Percentiles rank a stretch among this genome's conserved stretches.
phyloP scores from a whole-genome alignment of 352 stramenopile genomes.

The Blastocystis hominis region DNA sequence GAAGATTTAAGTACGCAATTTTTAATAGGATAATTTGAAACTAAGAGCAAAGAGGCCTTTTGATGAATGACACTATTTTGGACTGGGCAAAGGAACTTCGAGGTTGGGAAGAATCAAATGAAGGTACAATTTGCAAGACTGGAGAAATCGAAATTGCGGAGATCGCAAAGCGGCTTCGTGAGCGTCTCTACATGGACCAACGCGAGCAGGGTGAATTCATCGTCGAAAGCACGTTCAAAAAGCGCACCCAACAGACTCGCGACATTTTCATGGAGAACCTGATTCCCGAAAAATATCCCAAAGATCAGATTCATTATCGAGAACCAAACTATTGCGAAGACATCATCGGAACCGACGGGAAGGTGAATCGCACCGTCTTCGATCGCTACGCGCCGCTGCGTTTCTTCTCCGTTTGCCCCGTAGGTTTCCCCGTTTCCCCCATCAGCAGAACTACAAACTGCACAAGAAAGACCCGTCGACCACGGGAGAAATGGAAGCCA shows the following conservation, averaged over 20 bases:
- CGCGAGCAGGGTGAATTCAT: neutral
- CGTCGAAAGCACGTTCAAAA: slow-evolving; percentile 39
- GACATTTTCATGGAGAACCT: slow-evolving; percentile 18
- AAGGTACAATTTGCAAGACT: slow-evolving; percentile 13
- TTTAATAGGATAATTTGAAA: neutral
- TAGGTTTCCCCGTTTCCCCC: neutral
- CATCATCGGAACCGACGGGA: neutral
- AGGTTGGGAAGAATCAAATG: neutral
- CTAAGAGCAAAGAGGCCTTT: neutral
- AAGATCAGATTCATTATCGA: neutral
- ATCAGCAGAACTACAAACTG: neutral
- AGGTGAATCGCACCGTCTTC: neutral
- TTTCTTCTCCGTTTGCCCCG: slow-evolving; percentile 48
- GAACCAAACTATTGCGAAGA: neutral
- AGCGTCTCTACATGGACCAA: neutral
- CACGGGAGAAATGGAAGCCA: neutral
- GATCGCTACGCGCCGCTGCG: neutral
- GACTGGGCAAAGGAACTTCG: neutral
- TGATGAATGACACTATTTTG: neutral
- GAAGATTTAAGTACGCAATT: neutral
- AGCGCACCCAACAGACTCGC: slow-evolving; percentile 32
- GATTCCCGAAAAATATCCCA: neutral
- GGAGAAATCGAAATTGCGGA: slow-evolving; percentile 23
- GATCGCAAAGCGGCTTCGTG: neutral
- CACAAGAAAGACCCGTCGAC: neutral